Evolutionary conservation across 257 asterid species (phyloP).

Genomic region (Nicotiana attenuata): DNA sequence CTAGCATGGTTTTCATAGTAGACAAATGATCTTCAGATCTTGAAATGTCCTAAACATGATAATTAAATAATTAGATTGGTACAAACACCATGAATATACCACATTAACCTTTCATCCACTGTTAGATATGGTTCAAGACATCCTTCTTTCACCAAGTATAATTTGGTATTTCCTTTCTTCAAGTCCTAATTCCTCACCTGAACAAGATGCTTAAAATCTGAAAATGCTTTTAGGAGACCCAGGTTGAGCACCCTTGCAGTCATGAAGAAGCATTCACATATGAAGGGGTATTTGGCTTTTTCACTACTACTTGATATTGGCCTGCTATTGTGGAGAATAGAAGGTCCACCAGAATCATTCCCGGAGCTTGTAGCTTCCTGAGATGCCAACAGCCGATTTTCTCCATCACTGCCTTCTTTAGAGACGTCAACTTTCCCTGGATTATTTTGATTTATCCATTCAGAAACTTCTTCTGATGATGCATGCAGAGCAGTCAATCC

Average conservation of each 20-base stretch:
- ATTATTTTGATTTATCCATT: constrained; percentile 51
- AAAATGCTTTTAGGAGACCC: constrained; percentile 89
- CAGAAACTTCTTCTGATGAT: constrained; percentile 91
- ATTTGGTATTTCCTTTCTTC: not conserved
- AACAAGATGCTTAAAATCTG: constrained; percentile 90
- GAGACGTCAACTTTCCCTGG: constrained; percentile 31
- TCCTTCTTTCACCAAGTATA: constrained; percentile 2
- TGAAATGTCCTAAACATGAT: constrained; percentile 71
- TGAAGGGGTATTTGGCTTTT: constrained; percentile 69
- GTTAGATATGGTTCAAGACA: not conserved
- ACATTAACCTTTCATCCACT: not conserved
- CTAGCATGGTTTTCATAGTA: constrained; percentile 73
- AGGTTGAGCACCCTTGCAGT: constrained; percentile 91
- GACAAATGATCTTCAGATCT: constrained; percentile 74
- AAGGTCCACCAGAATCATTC: constrained; percentile 34
- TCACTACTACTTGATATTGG: constrained; percentile 36
- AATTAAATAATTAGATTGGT: constrained; percentile 6
- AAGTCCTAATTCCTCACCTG: constrained; percentile 46
- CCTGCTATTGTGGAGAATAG: constrained; percentile 29
- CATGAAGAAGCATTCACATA: constrained; percentile 99
- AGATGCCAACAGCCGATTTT: constrained; percentile 56
- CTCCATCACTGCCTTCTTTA: constrained; percentile 37
- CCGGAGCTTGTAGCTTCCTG: constrained; percentile 72
- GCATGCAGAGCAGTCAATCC: constrained; percentile 94
- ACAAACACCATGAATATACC: not conserved